Base-by-base conservation (phyloP, 1,139 yeast genomes). In the Kurtzmaniella quercitrusa region DNA sequence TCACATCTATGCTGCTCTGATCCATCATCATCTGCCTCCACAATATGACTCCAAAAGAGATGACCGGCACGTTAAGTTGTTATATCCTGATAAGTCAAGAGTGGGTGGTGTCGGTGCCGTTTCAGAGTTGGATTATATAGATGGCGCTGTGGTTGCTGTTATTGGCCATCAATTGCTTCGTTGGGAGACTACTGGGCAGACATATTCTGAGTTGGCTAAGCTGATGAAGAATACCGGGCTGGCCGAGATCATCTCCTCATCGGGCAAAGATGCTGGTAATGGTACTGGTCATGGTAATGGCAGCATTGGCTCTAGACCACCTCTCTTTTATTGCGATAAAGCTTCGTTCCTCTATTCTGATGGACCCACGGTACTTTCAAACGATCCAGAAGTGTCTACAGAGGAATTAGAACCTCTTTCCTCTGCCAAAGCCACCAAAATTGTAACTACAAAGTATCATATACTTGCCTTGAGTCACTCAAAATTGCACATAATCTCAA, bases 11-110 rank as follows among this genome's bases (percentile, higher is more conserved):
- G 47, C 63, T 4, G 63, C 66, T 1, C 48, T 51, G 16, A 48
- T 70, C 10, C 68, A 66, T 41, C 50, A 58, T 3, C 66, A 62
- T 46, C 57, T 55, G 8, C 52, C 53, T 38, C 45, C 49, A 16
- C 43, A 54, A 4, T 60, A 58, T 33, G 62, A 58, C 17, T 62
- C 57, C 41, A 70, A 68, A 47, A 60, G 69, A 34, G 75, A 70
- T 47, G 76, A 72, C 44, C 68, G 62, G 46, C 58, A 59, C 41
- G 48, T 66, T 8, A 69, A 68, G 44, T 57, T 54, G 19, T 63
- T 65, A 1, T 65, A 57, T 46, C 61, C 40, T 3, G 38, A 21
- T 27, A 36, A 18, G 27, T n/a, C 25, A 16, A 36, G 19, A 19
- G 4, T 9, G 16, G 18, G 18, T 14, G 18, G 36, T 5, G n/a